Base-by-base conservation (phyloP, 2,329 filamentous ascomycete genomes). In the Clarireedia sp. region DNA sequence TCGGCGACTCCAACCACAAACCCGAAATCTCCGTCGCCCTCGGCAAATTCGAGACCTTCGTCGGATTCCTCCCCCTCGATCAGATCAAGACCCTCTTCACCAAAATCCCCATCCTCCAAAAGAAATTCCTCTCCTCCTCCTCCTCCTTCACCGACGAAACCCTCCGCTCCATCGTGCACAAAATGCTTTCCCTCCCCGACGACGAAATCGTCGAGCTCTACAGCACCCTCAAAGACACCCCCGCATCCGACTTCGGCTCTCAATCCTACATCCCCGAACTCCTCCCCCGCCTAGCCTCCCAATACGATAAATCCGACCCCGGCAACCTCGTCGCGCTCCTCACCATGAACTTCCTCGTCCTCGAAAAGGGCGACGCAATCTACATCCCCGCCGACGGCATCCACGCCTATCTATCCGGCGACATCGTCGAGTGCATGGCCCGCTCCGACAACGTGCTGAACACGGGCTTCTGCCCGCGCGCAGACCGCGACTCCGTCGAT, bases 391-490 rank as follows among this genome's bases (percentile, higher is more conserved):
- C 94, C 7, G 91, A 97, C 67, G 92, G 96, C 66, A 96, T 97
- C 66, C 92, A 97, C 70, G 92, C 92, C 51, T 97, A 97, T 72
- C 75, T 94, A 40, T 89, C 85, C 1, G 89, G 89, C 54, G 91
- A 97, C 68, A 96, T 97, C 63, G 89, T 97, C 69, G 92, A 97
- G 73, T 97, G 92, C 78, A 97, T 97, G 92, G 92, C 92, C 0
- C 86, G 89, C 6, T 95, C 89, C n/a, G 92, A 97, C 78, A 97
- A 97, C 62, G 86, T 90, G 2, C 74, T 90, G 49, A 88, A 87
- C 68, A 82, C 80, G 0, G 86, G 87, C 0, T 89, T 91, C 73
- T 90, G 85, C 62, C 85, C 86, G 0, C 74, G 75, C 1, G 78
- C 81, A 0, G 81, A 87, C 47, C 76, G 85, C 12, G 78, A 87